These are phyloP conservation scores for Colletotrichum australisinense DNA, from an alignment of 2,329 filamentous ascomycete genomes.

Conservation along the genomic window DNA sequence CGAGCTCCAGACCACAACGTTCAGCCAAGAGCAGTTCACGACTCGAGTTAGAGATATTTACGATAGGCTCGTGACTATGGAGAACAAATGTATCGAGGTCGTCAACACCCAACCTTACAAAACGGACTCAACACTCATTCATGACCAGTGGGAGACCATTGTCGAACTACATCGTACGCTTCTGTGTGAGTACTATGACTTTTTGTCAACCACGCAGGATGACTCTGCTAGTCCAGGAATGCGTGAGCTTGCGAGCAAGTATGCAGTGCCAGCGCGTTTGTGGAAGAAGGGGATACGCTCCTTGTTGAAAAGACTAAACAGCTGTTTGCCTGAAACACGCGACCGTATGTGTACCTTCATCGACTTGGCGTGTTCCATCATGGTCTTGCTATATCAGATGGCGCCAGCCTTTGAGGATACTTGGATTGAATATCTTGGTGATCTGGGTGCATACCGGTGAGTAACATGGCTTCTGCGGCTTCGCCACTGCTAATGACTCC, in stretches of 20 bases:
- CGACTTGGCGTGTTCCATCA: constrained; percentile 89
- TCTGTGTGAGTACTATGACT: constrained; percentile 85
- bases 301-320: constrained; percentile 81
- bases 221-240: constrained; percentile 79
- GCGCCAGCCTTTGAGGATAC: constrained; percentile 86
- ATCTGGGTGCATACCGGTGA: constrained; percentile 77
- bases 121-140: constrained; percentile 58
- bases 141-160: constrained; percentile 85
- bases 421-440: constrained; percentile 93
- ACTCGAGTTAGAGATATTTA: no score
- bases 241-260: constrained; percentile 78
- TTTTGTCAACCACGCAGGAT: constrained; percentile 89
- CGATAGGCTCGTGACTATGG: constrained; percentile 84
- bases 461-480: constrained; percentile 1
- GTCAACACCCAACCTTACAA: constrained; percentile 68
- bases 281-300: constrained; percentile 93
- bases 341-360: constrained; percentile 95
- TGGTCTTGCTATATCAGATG: constrained; percentile 86
- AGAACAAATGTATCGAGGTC: constrained; percentile 87
- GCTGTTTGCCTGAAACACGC: constrained; percentile 78
- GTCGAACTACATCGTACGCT: constrained; percentile 85
- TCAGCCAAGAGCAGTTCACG: no score
- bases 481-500: not conserved
- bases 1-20: no score
- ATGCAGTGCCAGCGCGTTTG: constrained; percentile 92